Base-by-base conservation (phyloP, 768 basidiomycete genomes). In the Russula virescens region DNA sequence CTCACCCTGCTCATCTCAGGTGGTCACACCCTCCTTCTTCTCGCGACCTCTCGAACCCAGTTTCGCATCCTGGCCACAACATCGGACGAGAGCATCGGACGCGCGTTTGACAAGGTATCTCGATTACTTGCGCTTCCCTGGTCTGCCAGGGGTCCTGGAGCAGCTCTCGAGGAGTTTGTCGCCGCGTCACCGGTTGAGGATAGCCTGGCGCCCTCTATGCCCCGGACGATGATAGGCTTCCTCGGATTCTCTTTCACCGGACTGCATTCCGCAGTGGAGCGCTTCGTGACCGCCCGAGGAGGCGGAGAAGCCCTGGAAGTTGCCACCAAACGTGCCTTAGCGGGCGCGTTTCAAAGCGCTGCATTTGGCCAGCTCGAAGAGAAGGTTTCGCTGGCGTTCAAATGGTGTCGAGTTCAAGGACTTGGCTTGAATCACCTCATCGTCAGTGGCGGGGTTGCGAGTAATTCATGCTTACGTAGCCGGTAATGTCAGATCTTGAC, bases 361-460 rank as follows among this genome's bases (percentile, higher is more conserved):
- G 90, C 86, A 0, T 81, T 89, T 6, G 76, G 70, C 9, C 93
- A 95, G 55, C 77, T 98, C 0, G 85, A 85, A 68, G 82, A 84
- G 49, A 97, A 95, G 74, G 75, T 96, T 11, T 58, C 71, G 2
- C 74, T 89, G 23, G 87, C 78, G 0, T 64, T 86, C 43, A 68
- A 74, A 25, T 75, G 72, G 76, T 84, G 83, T 63, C 58, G 67
- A 55, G 61, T 69, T 10, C 68, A 78, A 25, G 79, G 75, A n/a
- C 71, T 85, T 1, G 56, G 68, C 9, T 74, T 91, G 4, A 73
- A 72, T 13, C 78, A 86, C 58, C 66, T 98, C 26, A 91, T 97
- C 1, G 85, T 90, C 18, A 93, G 92, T 62, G 96, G 96, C 0
- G 96, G 96, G 2, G 96, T 99, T 0, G 96, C 95, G 18, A 92